Percentiles rank a stretch among this genome's conserved stretches.
These are phyloP conservation scores for Yamadazyma taylorii DNA, from an alignment of 1,139 yeast species.

Conservation along the genomic window DNA sequence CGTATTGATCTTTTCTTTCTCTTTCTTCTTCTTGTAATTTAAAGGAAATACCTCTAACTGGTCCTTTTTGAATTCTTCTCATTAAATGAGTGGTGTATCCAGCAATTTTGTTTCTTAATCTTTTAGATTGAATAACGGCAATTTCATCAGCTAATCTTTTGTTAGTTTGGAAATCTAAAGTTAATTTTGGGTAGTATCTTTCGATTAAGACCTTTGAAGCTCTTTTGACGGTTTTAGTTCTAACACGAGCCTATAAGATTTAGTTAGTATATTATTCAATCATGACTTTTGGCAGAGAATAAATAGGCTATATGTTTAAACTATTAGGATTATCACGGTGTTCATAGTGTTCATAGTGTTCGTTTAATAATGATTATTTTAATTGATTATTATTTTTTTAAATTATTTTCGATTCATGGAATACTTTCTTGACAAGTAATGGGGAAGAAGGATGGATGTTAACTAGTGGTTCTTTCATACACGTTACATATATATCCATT, in stretches of 20 bases:
- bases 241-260: slow-evolving; percentile 86
- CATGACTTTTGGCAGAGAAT: too few species aligned
- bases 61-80: slow-evolving; percentile 99
- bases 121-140: slow-evolving; percentile 99
- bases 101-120: slow-evolving; percentile 99
- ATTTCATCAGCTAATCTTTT: slow-evolving; percentile 98
- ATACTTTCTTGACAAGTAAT: too few species aligned
- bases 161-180: slow-evolving; percentile 99
- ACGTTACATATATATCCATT: too few species aligned
- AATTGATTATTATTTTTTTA: too few species aligned
- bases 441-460: too few species aligned
- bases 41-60: slow-evolving; percentile 99
- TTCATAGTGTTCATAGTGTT: too few species aligned
- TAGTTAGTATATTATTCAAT: slow-evolving; percentile 13
- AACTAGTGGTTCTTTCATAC: too few species aligned
- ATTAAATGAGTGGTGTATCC: slow-evolving; percentile 99
- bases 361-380: too few species aligned
- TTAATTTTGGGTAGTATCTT: slow-evolving; percentile 99
- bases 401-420: too few species aligned
- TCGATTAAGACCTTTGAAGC: slow-evolving; percentile 99
- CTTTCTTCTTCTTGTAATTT: slow-evolving; percentile 99
- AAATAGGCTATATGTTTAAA: too few species aligned
- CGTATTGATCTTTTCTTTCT: slow-evolving; percentile 99
- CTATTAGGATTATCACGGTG: too few species aligned
- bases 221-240: slow-evolving; percentile 99